These are phyloP conservation scores for Pythium chondricola DNA, from an alignment of 352 stramenopile genomes.

Conservation along the genomic window DNA sequence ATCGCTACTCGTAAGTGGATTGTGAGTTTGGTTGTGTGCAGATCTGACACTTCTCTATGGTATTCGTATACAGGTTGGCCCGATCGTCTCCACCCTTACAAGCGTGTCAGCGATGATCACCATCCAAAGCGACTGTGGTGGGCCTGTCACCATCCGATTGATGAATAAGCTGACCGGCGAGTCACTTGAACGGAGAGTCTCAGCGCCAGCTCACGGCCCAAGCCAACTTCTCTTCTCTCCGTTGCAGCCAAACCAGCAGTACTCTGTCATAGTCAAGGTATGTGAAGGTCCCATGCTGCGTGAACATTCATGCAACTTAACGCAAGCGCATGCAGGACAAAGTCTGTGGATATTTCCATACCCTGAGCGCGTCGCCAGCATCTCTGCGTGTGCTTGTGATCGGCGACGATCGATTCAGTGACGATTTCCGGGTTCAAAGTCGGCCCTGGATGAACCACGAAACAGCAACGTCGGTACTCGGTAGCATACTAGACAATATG, in stretches of 20 bases:
- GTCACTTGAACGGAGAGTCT: no score
- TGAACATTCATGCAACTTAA: neutral
- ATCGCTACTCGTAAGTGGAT: neutral
- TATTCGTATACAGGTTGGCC: neutral
- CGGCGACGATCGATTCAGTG: slow-evolving; percentile 5
- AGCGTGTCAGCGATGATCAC: neutral
- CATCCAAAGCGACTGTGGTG: neutral
- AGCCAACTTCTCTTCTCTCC: no score
- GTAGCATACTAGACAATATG: slow-evolving; percentile 5
- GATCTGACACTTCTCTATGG: neutral
- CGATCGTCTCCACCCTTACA: neutral
- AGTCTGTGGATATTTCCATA: slow-evolving; percentile 3
- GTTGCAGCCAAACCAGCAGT: no score
- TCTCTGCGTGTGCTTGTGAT: slow-evolving; percentile 5
- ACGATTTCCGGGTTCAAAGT: neutral
- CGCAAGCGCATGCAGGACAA: neutral
- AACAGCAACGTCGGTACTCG: slow-evolving; percentile 1
- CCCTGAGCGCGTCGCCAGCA: neutral
- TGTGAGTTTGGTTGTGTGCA: no score
- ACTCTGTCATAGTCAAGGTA: no score
- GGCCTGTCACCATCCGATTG: neutral
- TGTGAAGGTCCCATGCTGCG: no score
- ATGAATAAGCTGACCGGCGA: neutral
- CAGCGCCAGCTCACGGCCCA: no score
- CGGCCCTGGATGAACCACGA: neutral